phyloP scores from a whole-genome alignment of 805 yeast species.

The Candida sanyiensis region DNA sequence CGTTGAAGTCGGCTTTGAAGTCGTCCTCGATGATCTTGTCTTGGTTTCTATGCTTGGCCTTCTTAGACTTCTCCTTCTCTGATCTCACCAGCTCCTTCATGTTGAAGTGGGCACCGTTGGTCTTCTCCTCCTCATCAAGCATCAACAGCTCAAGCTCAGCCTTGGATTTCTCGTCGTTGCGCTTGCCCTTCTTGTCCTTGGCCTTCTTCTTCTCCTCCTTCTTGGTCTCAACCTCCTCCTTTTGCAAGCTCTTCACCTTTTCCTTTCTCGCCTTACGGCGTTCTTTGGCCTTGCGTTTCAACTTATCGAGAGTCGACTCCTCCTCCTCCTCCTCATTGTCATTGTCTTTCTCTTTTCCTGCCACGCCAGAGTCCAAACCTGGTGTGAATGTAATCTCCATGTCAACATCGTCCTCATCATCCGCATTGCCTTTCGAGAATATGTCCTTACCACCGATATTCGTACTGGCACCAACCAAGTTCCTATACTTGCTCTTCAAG shows the following conservation, averaged over 20 bases:
- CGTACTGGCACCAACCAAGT: conserved; percentile 42
- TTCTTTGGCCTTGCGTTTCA: conserved; percentile 86
- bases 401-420: conserved; percentile 64
- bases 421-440: conserved; percentile 32
- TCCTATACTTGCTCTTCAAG: conserved; percentile 54
- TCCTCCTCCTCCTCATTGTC: conserved; percentile 34
- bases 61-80: conserved; percentile 57
- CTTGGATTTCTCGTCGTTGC: conserved; percentile 37
- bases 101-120: conserved; percentile 56
- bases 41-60: conserved; percentile 38
- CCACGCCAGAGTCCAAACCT: conserved; percentile 50
- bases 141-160: conserved; percentile 73
- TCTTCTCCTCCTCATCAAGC: conserved; percentile 36
- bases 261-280: conserved; percentile 83
- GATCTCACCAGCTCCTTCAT: conserved; percentile 73
- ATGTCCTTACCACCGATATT: conserved; percentile 32
- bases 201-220: conserved; percentile 32
- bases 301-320: conserved; percentile 71
- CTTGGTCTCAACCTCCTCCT: conserved; percentile 45
- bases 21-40: conserved; percentile 47
- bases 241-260: conserved; percentile 56
- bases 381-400: conserved; percentile 97
- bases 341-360: conserved; percentile 25
- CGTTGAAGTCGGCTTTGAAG: conserved; percentile 67
- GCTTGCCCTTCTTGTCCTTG: conserved; percentile 18